These are phyloP conservation scores for Samsoniella hepiali DNA, from an alignment of 2,329 filamentous ascomycete genomes.

Conservation along the genomic window DNA sequence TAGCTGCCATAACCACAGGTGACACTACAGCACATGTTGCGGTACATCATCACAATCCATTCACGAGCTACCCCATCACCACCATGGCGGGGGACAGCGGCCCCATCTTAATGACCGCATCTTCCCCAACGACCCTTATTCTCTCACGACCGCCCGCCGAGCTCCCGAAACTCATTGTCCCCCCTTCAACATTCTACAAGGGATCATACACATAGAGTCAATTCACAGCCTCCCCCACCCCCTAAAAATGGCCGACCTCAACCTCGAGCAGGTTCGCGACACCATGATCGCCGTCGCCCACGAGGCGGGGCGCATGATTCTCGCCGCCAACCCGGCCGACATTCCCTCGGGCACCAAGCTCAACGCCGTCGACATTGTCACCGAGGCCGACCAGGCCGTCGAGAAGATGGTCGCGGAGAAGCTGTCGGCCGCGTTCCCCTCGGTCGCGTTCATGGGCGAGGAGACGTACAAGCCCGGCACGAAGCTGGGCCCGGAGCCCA, in stretches of 20 bases:
- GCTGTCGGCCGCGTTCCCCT: conserved; percentile 52
- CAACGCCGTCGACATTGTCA: conserved; percentile 67
- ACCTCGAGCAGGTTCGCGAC: conserved; percentile 61
- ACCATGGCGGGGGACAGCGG: not conserved
- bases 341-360: conserved; percentile 59
- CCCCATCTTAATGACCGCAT: conserved; percentile 11
- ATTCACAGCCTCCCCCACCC: not conserved
- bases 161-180: not conserved
- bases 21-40: not conserved
- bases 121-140: not conserved
- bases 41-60: not conserved
- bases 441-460: conserved; percentile 66
- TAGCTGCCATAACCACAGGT: too few relatives aligned
- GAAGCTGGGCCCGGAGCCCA: conserved; percentile 61
- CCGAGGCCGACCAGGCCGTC: conserved; percentile 64
- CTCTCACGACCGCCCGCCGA: not conserved
- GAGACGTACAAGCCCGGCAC: conserved; percentile 71
- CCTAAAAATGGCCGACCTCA: conserved; percentile 49
- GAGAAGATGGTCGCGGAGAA: conserved; percentile 58
- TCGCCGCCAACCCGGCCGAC: conserved; percentile 56
- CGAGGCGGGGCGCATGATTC: conserved; percentile 63
- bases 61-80: not conserved
- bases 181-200: not conserved
- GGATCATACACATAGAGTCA: too few relatives aligned
- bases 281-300: conserved; percentile 57